Base-by-base conservation (phyloP, 192 early-diverging fungal genomes). In the Backusella luteola region DNA sequence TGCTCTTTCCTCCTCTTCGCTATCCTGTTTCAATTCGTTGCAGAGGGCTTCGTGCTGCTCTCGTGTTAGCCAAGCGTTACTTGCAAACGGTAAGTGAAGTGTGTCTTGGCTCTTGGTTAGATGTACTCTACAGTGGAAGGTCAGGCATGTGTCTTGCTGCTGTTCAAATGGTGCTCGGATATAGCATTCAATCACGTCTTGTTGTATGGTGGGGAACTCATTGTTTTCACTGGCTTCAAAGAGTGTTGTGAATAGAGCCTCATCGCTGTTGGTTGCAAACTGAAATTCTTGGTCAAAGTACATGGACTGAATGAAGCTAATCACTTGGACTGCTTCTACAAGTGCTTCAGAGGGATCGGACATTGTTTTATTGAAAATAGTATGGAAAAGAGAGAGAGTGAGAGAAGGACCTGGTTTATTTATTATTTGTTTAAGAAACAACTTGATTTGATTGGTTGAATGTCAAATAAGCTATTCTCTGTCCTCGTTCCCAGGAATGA, bases 261-360 rank as follows among this genome's bases (percentile, higher is more conserved):
- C 66, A 42, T 73, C 72, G 36, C 53, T 14, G 8, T 0, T 34
- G 21, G 21, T 32, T 39, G 41, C n/a, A 49, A 73, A 78, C 34
- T 59, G 26, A 69, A 78, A 78, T 21, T 78, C 77, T 29, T 77
- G 17, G 29, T 67, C 71, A 74, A 69, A 78, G n/a, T 78, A 78
- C 19, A 78, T 74, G 0, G 77, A 73, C 49, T 74, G 63, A n/a
- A 78, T 34, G 17, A 78, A 9, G 9, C 73, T 66, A 67, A 73
- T 74, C 29, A 39, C 42, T 9, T 74, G 34, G 21, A 74, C 38
- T 21, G 73, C 73, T 63, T 74, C 73, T 8, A 23, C 29, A 21
- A 74, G 26, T 19, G 39, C 42, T 29, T 71, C 70, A 29, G 19
- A 19, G 15, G 46, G 23, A 63, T 63, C 56, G 2, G 12, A 23